phyloP scores from a whole-genome alignment of 139 green algal genomes.

The Pseudopediastrum boryanum region DNA sequence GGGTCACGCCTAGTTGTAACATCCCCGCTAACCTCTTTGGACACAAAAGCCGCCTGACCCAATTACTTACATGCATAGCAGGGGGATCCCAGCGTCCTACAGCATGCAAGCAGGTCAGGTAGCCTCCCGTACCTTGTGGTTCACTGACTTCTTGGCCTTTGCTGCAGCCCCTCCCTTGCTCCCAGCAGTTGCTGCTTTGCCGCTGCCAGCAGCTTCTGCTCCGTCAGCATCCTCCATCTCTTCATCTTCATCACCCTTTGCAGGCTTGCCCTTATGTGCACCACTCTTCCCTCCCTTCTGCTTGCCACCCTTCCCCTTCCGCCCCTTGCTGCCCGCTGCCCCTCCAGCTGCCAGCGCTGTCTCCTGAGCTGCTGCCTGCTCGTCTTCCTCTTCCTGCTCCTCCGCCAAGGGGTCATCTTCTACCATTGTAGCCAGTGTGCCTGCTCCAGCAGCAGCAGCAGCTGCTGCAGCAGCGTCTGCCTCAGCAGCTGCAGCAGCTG shows the following conservation, averaged over 20 bases:
- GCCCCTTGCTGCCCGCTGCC: conserved; percentile 16
- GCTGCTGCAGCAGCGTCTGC: conserved; percentile 34
- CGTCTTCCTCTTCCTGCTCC: conserved; percentile 61
- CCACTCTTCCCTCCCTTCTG: conserved; percentile 36
- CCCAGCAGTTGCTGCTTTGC: neutral
- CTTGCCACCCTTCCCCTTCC: conserved; percentile 20
- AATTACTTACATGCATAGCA: no score
- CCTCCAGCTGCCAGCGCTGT: conserved; percentile 51
- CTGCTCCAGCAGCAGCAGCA: conserved; percentile 2
- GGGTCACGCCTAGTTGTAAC: no score
- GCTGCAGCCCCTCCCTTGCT: conserved; percentile 7
- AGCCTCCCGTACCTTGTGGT: no score
- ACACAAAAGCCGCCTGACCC: no score
- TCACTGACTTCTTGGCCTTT: no score
- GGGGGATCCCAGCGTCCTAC: no score
- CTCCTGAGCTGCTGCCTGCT: conserved; percentile 43
- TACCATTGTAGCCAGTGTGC: conserved; percentile 54
- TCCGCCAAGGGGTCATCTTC: conserved; percentile 79
- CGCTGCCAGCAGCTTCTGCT: no score
- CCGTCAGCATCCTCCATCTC: no score
- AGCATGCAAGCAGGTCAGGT: no score
- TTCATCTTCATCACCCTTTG: neutral
- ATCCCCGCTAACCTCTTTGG: no score
- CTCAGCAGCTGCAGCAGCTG: conserved; percentile 30
- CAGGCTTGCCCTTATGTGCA: neutral